Conservation (phyloP, 2,329 filamentous ascomycete genomes). For the Paraphaeosphaeria minitans region DNA sequence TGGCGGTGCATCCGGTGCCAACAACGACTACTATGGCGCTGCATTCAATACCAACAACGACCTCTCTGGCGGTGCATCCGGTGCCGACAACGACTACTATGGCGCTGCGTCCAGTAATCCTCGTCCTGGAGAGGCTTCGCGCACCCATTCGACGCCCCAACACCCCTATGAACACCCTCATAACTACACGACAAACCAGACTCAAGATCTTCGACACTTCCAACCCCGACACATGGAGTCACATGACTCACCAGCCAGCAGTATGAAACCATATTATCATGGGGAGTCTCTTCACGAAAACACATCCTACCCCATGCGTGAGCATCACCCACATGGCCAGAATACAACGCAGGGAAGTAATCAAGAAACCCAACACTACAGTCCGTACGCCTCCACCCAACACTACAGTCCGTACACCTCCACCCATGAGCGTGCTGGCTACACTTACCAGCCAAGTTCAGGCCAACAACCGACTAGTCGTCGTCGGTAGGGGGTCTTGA, state of each 20-base stretch:
- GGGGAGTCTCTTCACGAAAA: not conserved
- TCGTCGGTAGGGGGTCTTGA: no score
- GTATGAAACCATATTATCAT: no score
- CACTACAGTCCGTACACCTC: not conserved
- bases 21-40: no score
- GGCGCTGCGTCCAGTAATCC: not conserved
- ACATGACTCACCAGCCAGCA: no score
- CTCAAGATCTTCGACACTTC: no score
- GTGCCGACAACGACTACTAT: no score
- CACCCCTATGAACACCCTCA: no score
- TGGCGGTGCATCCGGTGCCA: not conserved
- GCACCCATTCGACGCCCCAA: no score
- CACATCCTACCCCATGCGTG: not conserved
- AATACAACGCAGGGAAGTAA: not conserved
- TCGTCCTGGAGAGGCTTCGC: not conserved
- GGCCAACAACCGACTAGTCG: not conserved
- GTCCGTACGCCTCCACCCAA: not conserved
- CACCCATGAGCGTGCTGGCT: no score
- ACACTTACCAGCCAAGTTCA: not conserved
- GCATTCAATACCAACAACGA: no score
- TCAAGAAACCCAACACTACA: not conserved
- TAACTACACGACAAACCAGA: no score
- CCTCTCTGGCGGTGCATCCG: not conserved
- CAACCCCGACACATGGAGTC: no score
- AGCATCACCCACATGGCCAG: not conserved